Percentiles rank a stretch among this genome's conserved stretches.
Evolutionary conservation across 2,329 filamentous ascomycete genomes (phyloP).

Genomic region (Clarireedia monteithiana): DNA sequence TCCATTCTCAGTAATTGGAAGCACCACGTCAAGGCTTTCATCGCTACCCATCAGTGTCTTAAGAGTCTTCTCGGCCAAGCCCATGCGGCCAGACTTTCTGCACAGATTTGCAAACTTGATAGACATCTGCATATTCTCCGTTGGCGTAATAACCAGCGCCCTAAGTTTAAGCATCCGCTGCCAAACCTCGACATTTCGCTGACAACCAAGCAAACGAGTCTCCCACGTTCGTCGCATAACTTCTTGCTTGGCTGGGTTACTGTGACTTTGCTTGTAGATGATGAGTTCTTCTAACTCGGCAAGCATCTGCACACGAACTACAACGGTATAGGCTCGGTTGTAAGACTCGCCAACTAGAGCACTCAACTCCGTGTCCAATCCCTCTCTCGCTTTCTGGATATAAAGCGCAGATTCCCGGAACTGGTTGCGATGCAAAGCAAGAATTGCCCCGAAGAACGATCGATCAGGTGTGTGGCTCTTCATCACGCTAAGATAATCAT

Average conservation of each 20-base stretch:
- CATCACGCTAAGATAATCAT: constrained; percentile 92
- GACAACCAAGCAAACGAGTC: constrained; percentile 85
- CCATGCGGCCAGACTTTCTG: constrained; percentile 90
- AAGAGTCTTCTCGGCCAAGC: constrained; percentile 89
- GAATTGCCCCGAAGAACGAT: constrained; percentile 94
- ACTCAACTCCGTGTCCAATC: constrained; percentile 89
- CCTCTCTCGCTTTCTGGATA: constrained; percentile 87
- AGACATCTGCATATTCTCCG: constrained; percentile 97
- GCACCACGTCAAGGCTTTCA: constrained; percentile 50
- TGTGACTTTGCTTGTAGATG: constrained; percentile 82
- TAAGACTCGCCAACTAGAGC: constrained; percentile 98
- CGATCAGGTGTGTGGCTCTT: constrained; percentile 88
- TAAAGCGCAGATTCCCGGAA: constrained; percentile 85
- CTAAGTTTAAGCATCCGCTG: constrained; percentile 95
- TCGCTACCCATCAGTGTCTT: constrained; percentile 79
- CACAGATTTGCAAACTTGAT: constrained; percentile 99
- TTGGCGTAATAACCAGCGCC: constrained; percentile 81
- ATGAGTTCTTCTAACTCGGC: constrained; percentile 98
- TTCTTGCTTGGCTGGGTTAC: constrained; percentile 76
- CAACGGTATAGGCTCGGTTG: constrained; percentile 94
- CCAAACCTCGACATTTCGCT: constrained; percentile 97
- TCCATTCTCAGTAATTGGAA: constrained; percentile 36
- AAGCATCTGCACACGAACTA: constrained; percentile 97
- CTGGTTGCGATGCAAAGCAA: constrained; percentile 90
- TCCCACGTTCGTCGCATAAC: constrained; percentile 95